Evolutionary conservation across 139 green algal genomes (phyloP).

Genomic region (Chlorella sp.): DNA sequence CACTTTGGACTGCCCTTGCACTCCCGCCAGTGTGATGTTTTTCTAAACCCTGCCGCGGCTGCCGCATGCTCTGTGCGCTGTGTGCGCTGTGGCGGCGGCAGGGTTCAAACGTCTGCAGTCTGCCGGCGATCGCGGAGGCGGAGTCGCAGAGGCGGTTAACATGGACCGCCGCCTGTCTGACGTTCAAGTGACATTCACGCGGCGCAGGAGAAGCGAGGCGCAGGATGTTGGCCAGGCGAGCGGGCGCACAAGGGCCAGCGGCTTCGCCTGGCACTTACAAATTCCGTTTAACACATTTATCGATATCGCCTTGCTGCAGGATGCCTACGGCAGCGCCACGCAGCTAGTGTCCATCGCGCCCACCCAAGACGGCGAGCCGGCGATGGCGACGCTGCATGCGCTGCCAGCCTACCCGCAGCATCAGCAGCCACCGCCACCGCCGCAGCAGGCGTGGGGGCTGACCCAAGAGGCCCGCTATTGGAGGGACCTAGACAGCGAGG

Average conservation of each 20-base stretch:
- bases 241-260: too few relatives aligned
- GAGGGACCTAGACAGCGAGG: conserved; percentile 4
- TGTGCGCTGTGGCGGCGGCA: neutral
- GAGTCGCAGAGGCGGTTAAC: neutral
- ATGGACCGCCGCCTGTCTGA: conserved; percentile 16
- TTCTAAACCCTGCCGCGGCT: too few relatives aligned
- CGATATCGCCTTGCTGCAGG: neutral
- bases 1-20: too few relatives aligned
- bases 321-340: neutral
- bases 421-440: neutral
- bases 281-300: too few relatives aligned
- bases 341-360: conserved; percentile 21
- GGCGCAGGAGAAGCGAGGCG: neutral
- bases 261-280: too few relatives aligned
- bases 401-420: neutral
- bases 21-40: too few relatives aligned
- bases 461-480: neutral
- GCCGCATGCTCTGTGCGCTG: too few relatives aligned
- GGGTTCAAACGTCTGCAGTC: neutral
- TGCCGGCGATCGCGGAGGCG: too few relatives aligned
- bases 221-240: too few relatives aligned
- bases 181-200: neutral
- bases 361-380: neutral
- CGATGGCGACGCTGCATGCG: neutral
- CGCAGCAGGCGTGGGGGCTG: conserved; percentile 1